Evolutionary conservation across 2,329 filamentous ascomycete genomes (phyloP).

Genomic region (Bretziella fagacearum): DNA sequence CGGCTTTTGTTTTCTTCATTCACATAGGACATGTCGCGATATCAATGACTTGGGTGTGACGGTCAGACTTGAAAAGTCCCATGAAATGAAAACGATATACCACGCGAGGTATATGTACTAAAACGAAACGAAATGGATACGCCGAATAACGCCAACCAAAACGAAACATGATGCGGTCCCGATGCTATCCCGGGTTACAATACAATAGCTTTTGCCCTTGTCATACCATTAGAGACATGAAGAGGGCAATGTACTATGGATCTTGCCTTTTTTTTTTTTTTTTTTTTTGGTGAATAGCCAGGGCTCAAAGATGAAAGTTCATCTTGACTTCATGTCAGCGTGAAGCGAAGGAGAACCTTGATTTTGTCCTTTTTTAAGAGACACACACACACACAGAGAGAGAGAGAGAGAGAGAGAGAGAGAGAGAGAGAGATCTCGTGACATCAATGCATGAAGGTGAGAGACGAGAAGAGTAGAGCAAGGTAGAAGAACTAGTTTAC

Average conservation of each 20-base stretch:
- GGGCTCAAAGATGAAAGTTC: too few species aligned
- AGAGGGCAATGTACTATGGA: background rate
- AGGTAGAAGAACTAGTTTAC: conserved; percentile 10
- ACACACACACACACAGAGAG: too few species aligned
- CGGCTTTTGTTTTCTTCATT: too few species aligned
- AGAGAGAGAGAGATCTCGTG: background rate
- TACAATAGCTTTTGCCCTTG: background rate
- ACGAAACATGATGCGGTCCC: conserved; percentile 7
- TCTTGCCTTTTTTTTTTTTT: too few species aligned
- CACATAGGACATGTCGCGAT: too few species aligned
- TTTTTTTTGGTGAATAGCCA: too few species aligned
- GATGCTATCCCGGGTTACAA: background rate
- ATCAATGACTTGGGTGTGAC: too few species aligned
- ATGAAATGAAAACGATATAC: conserved; percentile 6
- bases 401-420: background rate
- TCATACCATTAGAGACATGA: background rate
- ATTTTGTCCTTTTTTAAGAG: conserved; percentile 3
- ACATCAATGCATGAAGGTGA: conserved; percentile 1
- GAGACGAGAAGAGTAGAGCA: background rate
- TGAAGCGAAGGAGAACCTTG: background rate
- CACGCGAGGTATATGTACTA: conserved; percentile 1
- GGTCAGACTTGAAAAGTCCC: background rate
- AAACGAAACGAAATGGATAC: conserved; percentile 11
- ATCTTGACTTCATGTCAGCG: background rate
- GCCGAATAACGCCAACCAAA: conserved; percentile 13